Evolutionary conservation across 441 rosid species (phyloP), one percentile per base, ranked within the genome.

Genomic region (Pelargonium fulgidum): DNA sequence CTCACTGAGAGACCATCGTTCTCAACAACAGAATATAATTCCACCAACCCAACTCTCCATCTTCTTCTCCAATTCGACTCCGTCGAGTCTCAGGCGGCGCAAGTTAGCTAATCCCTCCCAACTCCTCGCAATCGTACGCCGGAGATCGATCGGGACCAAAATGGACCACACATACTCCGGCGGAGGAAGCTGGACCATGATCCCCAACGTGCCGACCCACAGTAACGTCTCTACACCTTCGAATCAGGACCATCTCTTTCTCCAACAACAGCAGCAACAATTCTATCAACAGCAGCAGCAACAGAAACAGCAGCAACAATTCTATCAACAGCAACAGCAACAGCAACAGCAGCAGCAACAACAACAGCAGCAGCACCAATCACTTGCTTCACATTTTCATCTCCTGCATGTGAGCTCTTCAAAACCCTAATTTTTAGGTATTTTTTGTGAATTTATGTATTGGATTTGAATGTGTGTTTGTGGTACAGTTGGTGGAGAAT

Each of bases 361-460:
- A 13, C 76, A 77, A 2, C 87, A 73, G 8, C 88, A 77, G 11
- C 93, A 83, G 1, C 97, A 90, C 70, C 96, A 90, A 72, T 89
- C 98, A 2, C 87, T 93, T 47, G 96, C 98, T 14, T 93, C 98
- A 26, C 96, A 87, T 72, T 93, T 90, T 73, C 96, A 86, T 79
- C 88, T 93, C 70, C 77, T 82, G 68, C 90, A 81, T 13, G 97
- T 93, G 11, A 56, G 62, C 26, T 7, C 19, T 56, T 1, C 62
- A 17, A 56, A 56, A 77, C 9, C 62, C 61, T 47, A 47, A 29
- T 4, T n/a, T 19, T 17, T 50, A 4, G 61, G 22, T 39, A 0
- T 36, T 68, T 10, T 9, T 42, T 54, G 14, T 54, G 11, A 14
- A 7, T 1, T 0, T 50, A 26, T 20, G 20, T 47, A 33, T 2